Percentiles rank a stretch among this genome's conserved stretches.
Evolutionary conservation across 2,329 filamentous ascomycete species (phyloP).

Genomic region (Nannizzia gypsea): DNA sequence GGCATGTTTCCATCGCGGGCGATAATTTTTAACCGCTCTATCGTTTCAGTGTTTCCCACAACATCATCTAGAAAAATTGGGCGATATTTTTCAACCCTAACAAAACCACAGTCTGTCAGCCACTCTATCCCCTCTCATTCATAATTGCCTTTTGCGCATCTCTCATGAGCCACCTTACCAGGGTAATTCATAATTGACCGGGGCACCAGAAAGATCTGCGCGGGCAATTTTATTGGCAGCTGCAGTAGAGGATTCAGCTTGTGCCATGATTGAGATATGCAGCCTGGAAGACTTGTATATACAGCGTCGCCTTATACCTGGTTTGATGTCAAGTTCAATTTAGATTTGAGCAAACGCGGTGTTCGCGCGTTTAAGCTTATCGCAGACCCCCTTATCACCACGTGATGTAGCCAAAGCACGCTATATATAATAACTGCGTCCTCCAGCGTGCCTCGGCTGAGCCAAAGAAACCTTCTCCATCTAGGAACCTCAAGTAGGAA

Average conservation of each 20-base stretch:
- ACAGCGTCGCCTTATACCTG: background rate
- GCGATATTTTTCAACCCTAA: slow-evolving; percentile 95
- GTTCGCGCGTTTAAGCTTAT: slow-evolving; percentile 1
- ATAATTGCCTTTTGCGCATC: background rate
- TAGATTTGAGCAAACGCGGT: background rate
- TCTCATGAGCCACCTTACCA: slow-evolving; percentile 30
- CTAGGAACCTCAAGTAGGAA: background rate
- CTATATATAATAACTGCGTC: no score
- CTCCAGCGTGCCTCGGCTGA: no score
- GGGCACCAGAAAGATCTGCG: slow-evolving; percentile 29
- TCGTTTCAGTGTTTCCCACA: slow-evolving; percentile 94
- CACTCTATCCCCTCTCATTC: background rate
- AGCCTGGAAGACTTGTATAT: background rate
- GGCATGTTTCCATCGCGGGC: slow-evolving; percentile 99
- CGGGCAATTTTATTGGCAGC: slow-evolving; percentile 33
- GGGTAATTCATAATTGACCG: slow-evolving; percentile 38
- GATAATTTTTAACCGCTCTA: slow-evolving; percentile 95
- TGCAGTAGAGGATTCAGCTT: slow-evolving; percentile 38
- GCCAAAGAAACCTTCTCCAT: no score
- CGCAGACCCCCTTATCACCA: background rate
- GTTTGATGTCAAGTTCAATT: background rate
- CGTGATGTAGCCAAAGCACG: background rate
- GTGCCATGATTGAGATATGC: slow-evolving; percentile 24
- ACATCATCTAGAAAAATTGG: slow-evolving; percentile 92
- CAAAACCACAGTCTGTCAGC: slow-evolving; percentile 1